These are phyloP conservation scores for Penicillium italicum DNA, from an alignment of 2,329 filamentous ascomycete species.

Conservation along the genomic window DNA sequence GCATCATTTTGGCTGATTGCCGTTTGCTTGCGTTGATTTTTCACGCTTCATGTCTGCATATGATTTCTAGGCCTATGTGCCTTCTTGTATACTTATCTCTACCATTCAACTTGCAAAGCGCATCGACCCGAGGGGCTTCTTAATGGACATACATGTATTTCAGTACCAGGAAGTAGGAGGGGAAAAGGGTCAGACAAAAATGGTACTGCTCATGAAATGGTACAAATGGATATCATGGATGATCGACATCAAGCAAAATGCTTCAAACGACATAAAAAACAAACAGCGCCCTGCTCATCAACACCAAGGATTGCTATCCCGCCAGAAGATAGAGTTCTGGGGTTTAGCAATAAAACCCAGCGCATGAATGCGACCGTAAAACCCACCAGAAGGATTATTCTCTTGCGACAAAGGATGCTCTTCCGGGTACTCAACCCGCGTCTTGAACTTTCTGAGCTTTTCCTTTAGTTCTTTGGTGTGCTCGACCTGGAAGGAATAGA, in stretches of 20 bases:
- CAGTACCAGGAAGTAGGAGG: not conserved
- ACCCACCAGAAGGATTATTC: slow-evolving; percentile 14
- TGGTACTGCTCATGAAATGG: not conserved
- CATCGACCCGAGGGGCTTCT: not conserved
- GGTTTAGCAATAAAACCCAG: slow-evolving; percentile 12
- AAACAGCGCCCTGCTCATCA: not conserved
- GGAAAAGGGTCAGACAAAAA: not conserved
- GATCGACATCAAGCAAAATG: not conserved
- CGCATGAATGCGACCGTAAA: slow-evolving; percentile 19
- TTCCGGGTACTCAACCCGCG: slow-evolving; percentile 9
- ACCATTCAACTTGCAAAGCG: not conserved
- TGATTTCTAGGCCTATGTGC: not conserved
- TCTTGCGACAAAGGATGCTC: slow-evolving; percentile 11
- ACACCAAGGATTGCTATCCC: slow-evolving; percentile 14
- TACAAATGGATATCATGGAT: slow-evolving; percentile 3
- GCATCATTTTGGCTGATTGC: not conserved
- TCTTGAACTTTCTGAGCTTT: slow-evolving; percentile 15
- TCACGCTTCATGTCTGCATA: slow-evolving; percentile 1
- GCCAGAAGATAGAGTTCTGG: slow-evolving; percentile 8
- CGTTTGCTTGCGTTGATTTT: not conserved
- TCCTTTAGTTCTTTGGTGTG: not conserved
- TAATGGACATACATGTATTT: not conserved
- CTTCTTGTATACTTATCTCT: slow-evolving; percentile 1
- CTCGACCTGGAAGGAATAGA: slow-evolving; percentile 15
- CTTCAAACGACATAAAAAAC: not conserved